Conservation (phyloP, 1,284 basidiomycete species). For the Kalmanozyma brasiliensis region DNA sequence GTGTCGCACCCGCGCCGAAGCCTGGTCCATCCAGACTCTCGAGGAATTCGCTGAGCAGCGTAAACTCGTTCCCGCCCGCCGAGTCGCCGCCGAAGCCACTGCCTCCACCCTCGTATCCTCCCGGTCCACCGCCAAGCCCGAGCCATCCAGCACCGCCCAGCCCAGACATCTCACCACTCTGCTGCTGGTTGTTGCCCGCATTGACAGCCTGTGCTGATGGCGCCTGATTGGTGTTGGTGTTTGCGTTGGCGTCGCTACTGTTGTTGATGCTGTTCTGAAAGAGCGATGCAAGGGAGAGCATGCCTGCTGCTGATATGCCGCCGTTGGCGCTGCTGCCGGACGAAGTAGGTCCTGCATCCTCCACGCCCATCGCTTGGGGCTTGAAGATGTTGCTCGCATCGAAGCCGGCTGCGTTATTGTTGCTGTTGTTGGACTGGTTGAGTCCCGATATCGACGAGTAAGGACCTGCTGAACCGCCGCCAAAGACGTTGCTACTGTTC, state of each 20-base stretch:
- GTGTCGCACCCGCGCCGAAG: conserved; percentile 31
- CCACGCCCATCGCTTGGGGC: conserved; percentile 16
- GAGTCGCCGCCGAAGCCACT: conserved; percentile 57
- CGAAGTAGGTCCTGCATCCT: conserved; percentile 6
- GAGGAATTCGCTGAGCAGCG: conserved; percentile 61
- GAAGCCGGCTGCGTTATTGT: conserved; percentile 17
- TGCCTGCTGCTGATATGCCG: conserved; percentile 17
- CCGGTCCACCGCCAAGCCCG: conserved; percentile 57
- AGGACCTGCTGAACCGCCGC: conserved; percentile 22
- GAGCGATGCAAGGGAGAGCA: conserved; percentile 31
- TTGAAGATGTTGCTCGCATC: conserved; percentile 34
- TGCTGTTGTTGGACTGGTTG: conserved; percentile 16
- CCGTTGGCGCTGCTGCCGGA: conserved; percentile 1
- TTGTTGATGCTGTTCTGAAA: conserved; percentile 28
- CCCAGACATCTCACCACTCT: conserved; percentile 20
- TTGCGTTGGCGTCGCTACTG: conserved; percentile 9
- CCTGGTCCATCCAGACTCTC: conserved; percentile 61
- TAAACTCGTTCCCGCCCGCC: conserved; percentile 62
- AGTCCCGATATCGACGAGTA: conserved; percentile 38
- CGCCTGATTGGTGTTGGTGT: not conserved
- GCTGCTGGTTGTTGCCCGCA: conserved; percentile 5
- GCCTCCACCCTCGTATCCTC: conserved; percentile 41
- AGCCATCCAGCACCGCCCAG: conserved; percentile 63
- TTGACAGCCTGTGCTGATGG: not conserved
- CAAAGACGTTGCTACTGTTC: conserved; percentile 7